Evolutionary conservation across 257 asterid genomes (phyloP).

Genomic region (Plantago ovata): DNA sequence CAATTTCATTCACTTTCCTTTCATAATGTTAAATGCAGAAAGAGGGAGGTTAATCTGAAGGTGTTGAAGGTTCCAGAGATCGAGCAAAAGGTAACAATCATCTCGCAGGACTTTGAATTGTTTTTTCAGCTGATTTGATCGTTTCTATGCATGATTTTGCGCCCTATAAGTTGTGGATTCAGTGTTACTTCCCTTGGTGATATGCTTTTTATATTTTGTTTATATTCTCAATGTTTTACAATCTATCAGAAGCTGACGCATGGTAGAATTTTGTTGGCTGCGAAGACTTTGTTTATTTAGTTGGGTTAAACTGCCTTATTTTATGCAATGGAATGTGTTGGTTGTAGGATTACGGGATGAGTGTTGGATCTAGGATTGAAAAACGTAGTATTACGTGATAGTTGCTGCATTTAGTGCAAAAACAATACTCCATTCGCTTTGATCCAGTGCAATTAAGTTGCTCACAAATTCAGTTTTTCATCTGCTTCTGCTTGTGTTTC

Average conservation of each 20-base stretch:
- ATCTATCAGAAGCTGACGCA: constrained; percentile 2
- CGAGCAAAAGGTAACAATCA: constrained; percentile 72
- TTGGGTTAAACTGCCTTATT: no score
- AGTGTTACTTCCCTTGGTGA: constrained; percentile 16
- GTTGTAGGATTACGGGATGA: no score
- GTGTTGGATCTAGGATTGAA: no score
- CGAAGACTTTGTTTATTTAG: background rate
- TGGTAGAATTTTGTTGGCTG: background rate
- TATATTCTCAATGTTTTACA: constrained; percentile 7
- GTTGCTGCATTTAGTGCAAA: no score
- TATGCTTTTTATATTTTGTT: constrained; percentile 4
- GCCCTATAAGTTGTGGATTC: constrained; percentile 5
- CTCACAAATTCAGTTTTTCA: no score
- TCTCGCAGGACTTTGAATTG: constrained; percentile 11
- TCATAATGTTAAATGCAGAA: constrained; percentile 51
- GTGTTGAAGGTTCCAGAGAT: constrained; percentile 94
- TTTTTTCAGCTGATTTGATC: background rate
- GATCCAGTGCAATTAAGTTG: no score
- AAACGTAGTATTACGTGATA: no score
- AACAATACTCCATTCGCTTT: no score
- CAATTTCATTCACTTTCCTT: background rate
- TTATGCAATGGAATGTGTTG: no score
- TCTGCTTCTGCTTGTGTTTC: no score
- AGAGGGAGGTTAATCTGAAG: constrained; percentile 97
- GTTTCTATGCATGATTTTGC: background rate